Evolutionary conservation across 495 filamentous ascomycete species (phyloP), one percentile per base, ranked within the genome.

Genomic region (Trichoderma gamsii): DNA sequence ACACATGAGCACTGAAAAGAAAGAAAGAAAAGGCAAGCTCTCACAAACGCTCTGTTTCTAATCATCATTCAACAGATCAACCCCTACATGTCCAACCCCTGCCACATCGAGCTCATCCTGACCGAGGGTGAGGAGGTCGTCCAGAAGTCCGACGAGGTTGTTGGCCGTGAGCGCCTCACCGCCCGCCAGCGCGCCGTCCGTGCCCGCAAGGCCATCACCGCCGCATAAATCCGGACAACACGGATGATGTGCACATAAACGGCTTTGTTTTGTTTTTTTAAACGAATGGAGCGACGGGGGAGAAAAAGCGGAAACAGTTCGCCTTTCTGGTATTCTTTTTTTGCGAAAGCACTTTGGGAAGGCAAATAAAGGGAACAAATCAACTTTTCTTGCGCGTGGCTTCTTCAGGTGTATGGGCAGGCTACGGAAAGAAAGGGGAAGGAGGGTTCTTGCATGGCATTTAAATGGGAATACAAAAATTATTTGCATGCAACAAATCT

Each of bases 81-180:
- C 87, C 93, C 93, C 67, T 97, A 97, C 87, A 97, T 98, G 96
- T 97, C 92, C 68, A 96, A 97, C 87, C 95, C 95, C 70, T 99
- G 93, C 89, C 95, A 99, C 86, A 95, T 99, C 82, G 95, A 99
- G 85, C 83, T 98, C 69, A 98, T 99, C 89, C 88, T 99, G 72
- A 97, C 96, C 76, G 96, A 99, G 86, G 91, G 86, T 67, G 88
- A 92, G 76, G 95, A 99, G 86, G 85, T 90, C 71, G 89, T 97
- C 70, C 86, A 92, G 82, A 97, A 97, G 86, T 87, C 85, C 49
- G 84, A 87, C 72, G 78, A 84, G 51, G 84, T 87, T 73, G 84
- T 83, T 66, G 81, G 85, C 72, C 83, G 85, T 70, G 85, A 90
- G 72, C 88, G 87, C 75, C 82, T 99, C 75, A 91, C 79, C 84